Evolutionary conservation across 2,329 filamentous ascomycete species (phyloP).

Genomic region (Venturia oleaginea): DNA sequence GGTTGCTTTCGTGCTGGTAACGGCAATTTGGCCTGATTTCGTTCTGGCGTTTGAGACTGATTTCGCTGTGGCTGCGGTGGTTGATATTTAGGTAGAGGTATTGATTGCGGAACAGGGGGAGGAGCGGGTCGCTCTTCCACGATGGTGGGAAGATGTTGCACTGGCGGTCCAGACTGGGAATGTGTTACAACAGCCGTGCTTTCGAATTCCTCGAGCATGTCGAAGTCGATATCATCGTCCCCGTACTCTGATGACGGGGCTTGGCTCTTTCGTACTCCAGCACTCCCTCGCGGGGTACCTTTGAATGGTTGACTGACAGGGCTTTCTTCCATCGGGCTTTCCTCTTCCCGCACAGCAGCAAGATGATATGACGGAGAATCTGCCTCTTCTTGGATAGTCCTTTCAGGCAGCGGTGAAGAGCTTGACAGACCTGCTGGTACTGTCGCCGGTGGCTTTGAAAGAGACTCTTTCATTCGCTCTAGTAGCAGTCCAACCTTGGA

Average conservation of each 20-base stretch:
- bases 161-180: not conserved
- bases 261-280: not conserved
- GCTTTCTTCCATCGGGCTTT: not conserved
- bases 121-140: not conserved
- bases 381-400: not conserved
- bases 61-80: not conserved
- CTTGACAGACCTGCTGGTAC: slow-evolving; percentile 32
- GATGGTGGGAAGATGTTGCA: slow-evolving; percentile 4
- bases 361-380: not conserved
- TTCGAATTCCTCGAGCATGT: slow-evolving; percentile 15
- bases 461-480: slow-evolving; percentile 37
- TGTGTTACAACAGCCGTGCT: not conserved
- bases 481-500: slow-evolving; percentile 28
- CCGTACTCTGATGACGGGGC: slow-evolving; percentile 17
- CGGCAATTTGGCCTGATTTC: not conserved
- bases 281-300: not conserved
- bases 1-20: not conserved
- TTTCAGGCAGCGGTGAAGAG: slow-evolving; percentile 36
- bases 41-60: not conserved
- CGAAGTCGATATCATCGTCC: slow-evolving; percentile 19
- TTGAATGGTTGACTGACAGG: not conserved
- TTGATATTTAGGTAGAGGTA: not conserved
- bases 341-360: not conserved
- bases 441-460: slow-evolving; percentile 24
- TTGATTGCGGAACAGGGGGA: not conserved